Evolutionary conservation across 345 rosid species (phyloP), one percentile per base, ranked within the genome.

Genomic region (thale cress (Arabidopsis thaliana)): DNA sequence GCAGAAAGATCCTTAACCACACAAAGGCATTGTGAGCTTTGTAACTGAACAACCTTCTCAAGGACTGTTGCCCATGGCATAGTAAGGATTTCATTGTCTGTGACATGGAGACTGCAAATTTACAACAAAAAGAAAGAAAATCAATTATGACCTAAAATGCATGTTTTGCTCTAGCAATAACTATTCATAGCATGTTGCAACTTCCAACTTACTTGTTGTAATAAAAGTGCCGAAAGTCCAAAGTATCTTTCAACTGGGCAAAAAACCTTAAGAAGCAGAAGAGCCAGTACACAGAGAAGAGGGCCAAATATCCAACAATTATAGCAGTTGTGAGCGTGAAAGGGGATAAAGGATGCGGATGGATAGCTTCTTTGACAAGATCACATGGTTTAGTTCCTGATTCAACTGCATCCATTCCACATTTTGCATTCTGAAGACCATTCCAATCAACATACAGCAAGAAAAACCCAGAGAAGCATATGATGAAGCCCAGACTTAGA

Each of bases 381-480:
- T 96, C 97, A 78, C 99, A 96, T 14, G 96, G 99, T 86, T 84
- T 93, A 61, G 82, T 89, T 74, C 99, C 97, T 30, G 98, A 93
- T 71, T 96, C 98, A 76, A 96, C 90, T 3, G 99, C 97, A 85
- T 96, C 92, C 93, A 96, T 88, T 32, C 99, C 99, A 78, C 99
- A 96, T 77, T 96, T 96, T 38, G 99, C 99, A 80, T 93, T 93
- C 67, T 91, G 87, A 74, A 96, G 97, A 78, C 98, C 99, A 88
- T 87, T 83, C 98, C 98, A 96, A 73, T 96, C 96, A 72, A 96
- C 98, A 82, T 76, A 96, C 60, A 96, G 59, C 64, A 96, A 88
- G 86, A 93, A 89, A 73, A 96, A 91, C n/a, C 92, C 97, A 1
- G 99, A 96, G 87, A 96, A 93, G 85, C 90, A 87, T 63, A 96